phyloP scores from a whole-genome alignment of 2,329 filamentous ascomycete species.

The Colletotrichum endophyticum region DNA sequence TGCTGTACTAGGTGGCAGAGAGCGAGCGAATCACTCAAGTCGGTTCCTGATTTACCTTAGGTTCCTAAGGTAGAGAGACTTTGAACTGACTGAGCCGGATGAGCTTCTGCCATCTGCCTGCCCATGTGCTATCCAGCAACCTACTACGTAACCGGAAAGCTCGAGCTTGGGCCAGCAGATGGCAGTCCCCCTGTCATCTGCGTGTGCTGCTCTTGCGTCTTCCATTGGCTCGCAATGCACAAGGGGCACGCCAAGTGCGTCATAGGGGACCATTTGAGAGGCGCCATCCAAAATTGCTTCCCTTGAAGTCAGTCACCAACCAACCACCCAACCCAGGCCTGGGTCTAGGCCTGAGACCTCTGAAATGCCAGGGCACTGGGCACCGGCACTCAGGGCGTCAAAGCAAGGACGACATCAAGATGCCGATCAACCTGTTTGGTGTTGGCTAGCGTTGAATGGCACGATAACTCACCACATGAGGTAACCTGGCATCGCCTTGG shows the following conservation, averaged over 20 bases:
- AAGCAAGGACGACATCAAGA: neutral
- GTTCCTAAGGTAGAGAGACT: neutral
- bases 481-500: neutral
- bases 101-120: neutral
- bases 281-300: neutral
- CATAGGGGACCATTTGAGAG: constrained; percentile 7
- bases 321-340: neutral
- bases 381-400: neutral
- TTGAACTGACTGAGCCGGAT: neutral
- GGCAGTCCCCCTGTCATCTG: neutral
- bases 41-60: neutral
- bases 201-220: neutral
- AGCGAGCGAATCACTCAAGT: neutral
- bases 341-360: neutral
- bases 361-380: neutral
- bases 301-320: too few species aligned
- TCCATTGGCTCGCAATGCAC: neutral
- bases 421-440: neutral
- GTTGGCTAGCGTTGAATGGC: neutral
- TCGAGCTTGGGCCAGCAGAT: neutral
- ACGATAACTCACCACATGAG: neutral
- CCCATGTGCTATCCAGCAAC: neutral
- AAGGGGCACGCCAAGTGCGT: neutral
- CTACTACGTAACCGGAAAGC: neutral
- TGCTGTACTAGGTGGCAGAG: neutral